Conservation (phyloP, 2,329 filamentous ascomycete genomes). For the Blastomyces parvus region DNA sequence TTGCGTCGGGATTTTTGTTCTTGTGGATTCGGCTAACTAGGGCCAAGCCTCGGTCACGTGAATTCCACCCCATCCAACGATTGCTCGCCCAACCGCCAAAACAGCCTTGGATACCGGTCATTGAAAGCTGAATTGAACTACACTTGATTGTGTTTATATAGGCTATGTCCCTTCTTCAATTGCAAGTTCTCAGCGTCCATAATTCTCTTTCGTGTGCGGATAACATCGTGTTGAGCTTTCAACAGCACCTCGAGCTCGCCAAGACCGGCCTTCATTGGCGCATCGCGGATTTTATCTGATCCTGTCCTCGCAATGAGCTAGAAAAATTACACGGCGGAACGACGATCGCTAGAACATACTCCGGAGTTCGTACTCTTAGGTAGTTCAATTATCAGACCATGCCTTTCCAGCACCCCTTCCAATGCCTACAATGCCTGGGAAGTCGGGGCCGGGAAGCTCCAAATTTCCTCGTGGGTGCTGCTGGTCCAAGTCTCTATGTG, state of each 20-base stretch:
- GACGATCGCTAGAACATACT: background rate
- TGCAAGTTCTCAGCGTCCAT: background rate
- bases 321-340: background rate
- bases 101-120: background rate
- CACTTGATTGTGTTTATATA: background rate
- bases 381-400: slow-evolving; percentile 19
- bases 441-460: slow-evolving; percentile 18
- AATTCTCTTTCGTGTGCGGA: background rate
- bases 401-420: slow-evolving; percentile 48
- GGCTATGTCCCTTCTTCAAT: background rate
- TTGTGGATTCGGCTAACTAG: slow-evolving; percentile 35
- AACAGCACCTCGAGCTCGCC: background rate
- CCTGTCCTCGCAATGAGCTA: too few species aligned
- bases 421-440: slow-evolving; percentile 44
- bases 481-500: slow-evolving; percentile 61
- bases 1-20: slow-evolving; percentile 15
- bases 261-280: background rate
- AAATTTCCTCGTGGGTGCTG: slow-evolving; percentile 59
- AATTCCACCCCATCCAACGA: too few species aligned
- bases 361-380: background rate
- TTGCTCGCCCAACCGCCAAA: too few species aligned
- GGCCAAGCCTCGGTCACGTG: slow-evolving; percentile 4
- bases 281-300: background rate
- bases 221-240: background rate
- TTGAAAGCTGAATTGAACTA: background rate